Base-by-base conservation (phyloP, 1,284 basidiomycete species). In the Trametes sp. region DNA sequence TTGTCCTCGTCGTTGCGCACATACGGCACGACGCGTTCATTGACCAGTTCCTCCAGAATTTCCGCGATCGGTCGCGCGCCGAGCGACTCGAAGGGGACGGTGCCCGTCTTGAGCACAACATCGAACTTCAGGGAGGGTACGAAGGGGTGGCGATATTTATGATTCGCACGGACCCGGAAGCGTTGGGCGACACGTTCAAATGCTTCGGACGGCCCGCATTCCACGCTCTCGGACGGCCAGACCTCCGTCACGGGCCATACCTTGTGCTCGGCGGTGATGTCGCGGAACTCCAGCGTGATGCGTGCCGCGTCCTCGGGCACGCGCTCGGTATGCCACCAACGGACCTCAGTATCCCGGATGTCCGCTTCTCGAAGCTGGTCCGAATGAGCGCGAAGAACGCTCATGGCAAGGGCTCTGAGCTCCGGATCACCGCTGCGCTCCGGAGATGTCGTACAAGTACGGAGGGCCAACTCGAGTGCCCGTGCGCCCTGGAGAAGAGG, bases 101-200 rank as follows among this genome's bases (percentile, higher is more conserved):
- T 5, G 6, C 31, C 31, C 5, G 31, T 33, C 11, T 33, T 33
- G 6, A 33, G 31, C 11, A 33, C 11, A 11, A 33, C 11, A 11
- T 33, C 31, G 31, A 33, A 33, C 31, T 33, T 35, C 54, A 9
- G 54, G 26, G 58, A 57, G 2, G 64, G 61, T 29, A 44, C 14
- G 52, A 54, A 63, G 0, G 64, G 64, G 42, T 66, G 61, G 1
- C 64, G 46, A 26, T 66, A 29, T 33, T 61, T 61, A 51, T 58
- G 46, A 35, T 66, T 63, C 19, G 58, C 64, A 8, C 44, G 58
- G 13, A 66, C 58, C 24, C 61, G 61, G 53, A 66, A 66, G 28
- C 64, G 57, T 33, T 59, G 58, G 31, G 54, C 46, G n/a, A 52
- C 52, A 31, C 56, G 53, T 16, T 45, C 42, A 26, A 66, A 63